phyloP scores from a whole-genome alignment of 2,329 filamentous ascomycete species.

The Fusarium pseudonygamai region DNA sequence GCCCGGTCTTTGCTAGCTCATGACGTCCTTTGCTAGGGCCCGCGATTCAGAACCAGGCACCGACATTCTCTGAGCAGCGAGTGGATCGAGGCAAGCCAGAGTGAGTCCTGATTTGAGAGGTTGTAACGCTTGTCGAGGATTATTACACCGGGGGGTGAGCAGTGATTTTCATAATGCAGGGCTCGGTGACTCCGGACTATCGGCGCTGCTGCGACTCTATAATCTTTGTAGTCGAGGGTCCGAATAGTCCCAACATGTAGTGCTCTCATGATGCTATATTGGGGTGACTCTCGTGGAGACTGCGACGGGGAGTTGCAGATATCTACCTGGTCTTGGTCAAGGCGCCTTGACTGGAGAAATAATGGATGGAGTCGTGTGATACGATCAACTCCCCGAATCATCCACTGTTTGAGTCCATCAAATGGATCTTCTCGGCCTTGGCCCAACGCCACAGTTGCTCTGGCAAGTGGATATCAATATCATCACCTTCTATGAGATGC shows the following conservation, averaged over 20 bases:
- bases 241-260: not conserved
- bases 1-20: not conserved
- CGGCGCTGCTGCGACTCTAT: not conserved
- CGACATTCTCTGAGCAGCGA: constrained; percentile 7
- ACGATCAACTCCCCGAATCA: constrained; percentile 31
- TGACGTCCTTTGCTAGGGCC: constrained; percentile 5
- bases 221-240: not conserved
- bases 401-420: not conserved
- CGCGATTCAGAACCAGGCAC: constrained; percentile 10
- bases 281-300: not conserved
- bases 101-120: not conserved
- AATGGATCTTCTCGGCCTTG: not conserved
- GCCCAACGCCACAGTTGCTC: not conserved
- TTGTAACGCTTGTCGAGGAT: constrained; percentile 8
- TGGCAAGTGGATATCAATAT: not conserved
- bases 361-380: constrained; percentile 5
- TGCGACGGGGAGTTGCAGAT: not conserved
- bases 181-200: constrained; percentile 26
- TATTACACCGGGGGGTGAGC: not conserved
- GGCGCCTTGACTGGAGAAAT: not conserved
- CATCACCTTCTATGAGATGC: not conserved
- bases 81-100: not conserved
- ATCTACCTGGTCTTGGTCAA: not conserved
- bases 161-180: not conserved
- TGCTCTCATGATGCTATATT: not conserved